Evolutionary conservation across 768 basidiomycete species (phyloP).

Genomic region (Phylloporus sp.): DNA sequence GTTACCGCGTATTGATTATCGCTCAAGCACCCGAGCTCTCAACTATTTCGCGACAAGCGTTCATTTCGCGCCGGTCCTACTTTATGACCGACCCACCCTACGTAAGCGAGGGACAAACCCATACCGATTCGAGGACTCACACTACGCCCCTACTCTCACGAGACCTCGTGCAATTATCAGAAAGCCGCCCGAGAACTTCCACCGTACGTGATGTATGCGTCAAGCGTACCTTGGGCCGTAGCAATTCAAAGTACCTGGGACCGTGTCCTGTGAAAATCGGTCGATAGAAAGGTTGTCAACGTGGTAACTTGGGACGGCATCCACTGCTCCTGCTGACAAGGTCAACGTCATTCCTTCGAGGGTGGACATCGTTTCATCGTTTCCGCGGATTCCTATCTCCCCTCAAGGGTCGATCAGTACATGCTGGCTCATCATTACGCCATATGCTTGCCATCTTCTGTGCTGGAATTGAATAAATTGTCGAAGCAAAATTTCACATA

Average conservation of each 20-base stretch:
- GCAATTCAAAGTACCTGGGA: neutral
- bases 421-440: slow-evolving; percentile 4
- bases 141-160: slow-evolving; percentile 7
- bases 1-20: neutral
- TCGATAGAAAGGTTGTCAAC: neutral
- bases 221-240: neutral
- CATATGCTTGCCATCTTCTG: slow-evolving; percentile 1
- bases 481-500: neutral
- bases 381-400: slow-evolving; percentile 11
- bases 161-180: neutral
- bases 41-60: neutral
- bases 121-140: neutral
- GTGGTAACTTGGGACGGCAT: neutral
- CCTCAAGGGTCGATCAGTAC: slow-evolving; percentile 1
- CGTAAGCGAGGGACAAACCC: slow-evolving; percentile 1
- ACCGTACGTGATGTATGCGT: slow-evolving; percentile 16
- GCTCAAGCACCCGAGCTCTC: neutral
- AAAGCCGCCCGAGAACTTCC: slow-evolving; percentile 1
- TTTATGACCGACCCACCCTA: neutral
- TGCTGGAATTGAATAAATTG: slow-evolving; percentile 1
- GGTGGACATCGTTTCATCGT: neutral
- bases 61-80: neutral
- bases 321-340: neutral
- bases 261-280: neutral
- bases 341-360: neutral